Percentiles rank a stretch among this genome's conserved stretches.
Evolutionary conservation across 805 yeast genomes (phyloP).

Genomic region (Maudiozyma bulderi): DNA sequence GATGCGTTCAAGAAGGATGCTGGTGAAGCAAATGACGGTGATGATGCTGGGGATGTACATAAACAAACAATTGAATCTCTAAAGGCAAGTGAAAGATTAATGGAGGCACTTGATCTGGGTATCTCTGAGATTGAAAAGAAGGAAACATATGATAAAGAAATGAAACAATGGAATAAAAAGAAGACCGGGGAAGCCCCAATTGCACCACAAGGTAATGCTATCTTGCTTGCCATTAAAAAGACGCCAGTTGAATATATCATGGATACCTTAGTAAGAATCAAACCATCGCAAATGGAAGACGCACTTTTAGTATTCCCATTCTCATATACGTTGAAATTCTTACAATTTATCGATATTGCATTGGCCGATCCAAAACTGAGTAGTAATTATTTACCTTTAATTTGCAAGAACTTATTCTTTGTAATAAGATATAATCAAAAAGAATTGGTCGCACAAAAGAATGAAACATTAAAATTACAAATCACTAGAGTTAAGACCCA

Average conservation of each 20-base stretch:
- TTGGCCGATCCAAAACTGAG: slow-evolving; percentile 40
- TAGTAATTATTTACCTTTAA: slow-evolving; percentile 46
- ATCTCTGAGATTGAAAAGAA: slow-evolving; percentile 52
- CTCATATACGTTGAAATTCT: slow-evolving; percentile 62
- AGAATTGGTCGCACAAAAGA: slow-evolving; percentile 66
- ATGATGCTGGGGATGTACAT: slow-evolving; percentile 55
- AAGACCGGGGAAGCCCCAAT: slow-evolving; percentile 41
- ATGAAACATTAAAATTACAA: slow-evolving; percentile 52
- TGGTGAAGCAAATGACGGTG: slow-evolving; percentile 34
- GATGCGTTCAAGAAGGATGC: slow-evolving; percentile 33
- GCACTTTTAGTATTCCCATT: slow-evolving; percentile 87
- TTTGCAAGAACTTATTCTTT: slow-evolving; percentile 70
- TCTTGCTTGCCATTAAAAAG: slow-evolving; percentile 63
- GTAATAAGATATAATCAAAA: slow-evolving; percentile 62
- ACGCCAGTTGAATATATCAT: slow-evolving; percentile 73
- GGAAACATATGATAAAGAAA: slow-evolving; percentile 41
- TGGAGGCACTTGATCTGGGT: slow-evolving; percentile 87
- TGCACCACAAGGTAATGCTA: slow-evolving; percentile 56
- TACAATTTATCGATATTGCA: slow-evolving; percentile 71
- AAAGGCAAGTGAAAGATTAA: slow-evolving; percentile 86
- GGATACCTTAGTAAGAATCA: slow-evolving; percentile 59
- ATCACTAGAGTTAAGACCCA: slow-evolving; percentile 53
- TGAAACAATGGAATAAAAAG: slow-evolving; percentile 33
- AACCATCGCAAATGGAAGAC: slow-evolving; percentile 82
- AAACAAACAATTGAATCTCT: slow-evolving; percentile 84